A percentile compares a stretch with the other conserved stretches of the same genome.
Conservation (phyloP, 371 early-diverging fungal species). For the Phascolomyces articulosus region DNA sequence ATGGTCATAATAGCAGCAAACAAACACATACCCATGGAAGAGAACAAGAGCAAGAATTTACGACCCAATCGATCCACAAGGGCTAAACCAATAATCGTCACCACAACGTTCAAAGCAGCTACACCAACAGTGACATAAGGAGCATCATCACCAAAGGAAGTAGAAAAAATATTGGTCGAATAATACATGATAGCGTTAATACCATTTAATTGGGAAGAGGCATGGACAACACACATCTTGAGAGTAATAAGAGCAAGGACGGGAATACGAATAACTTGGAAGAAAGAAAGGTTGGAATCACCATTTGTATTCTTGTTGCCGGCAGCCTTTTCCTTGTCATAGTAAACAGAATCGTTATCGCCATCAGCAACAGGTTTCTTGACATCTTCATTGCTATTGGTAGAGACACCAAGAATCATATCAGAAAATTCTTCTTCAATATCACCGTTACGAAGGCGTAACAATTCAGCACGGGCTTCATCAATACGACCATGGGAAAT, state of each 20-base stretch:
- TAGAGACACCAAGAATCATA: conserved; percentile 50
- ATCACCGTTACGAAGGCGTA: conserved; percentile 63
- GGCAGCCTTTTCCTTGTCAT: conserved; percentile 10
- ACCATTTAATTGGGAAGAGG: conserved; percentile 61
- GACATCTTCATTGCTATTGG: conserved; percentile 19
- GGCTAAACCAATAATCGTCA: conserved; percentile 48
- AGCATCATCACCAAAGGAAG: conserved; percentile 37
- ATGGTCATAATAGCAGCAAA: conserved; percentile 42
- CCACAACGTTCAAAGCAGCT: conserved; percentile 52
- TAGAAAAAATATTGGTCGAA: conserved; percentile 48
- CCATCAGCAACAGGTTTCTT: conserved; percentile 16
- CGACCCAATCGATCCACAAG: conserved; percentile 70
- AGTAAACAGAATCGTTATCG: conserved; percentile 24
- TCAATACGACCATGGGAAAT: conserved; percentile 59
- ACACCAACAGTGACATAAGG: conserved; percentile 48
- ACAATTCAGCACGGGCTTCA: conserved; percentile 61
- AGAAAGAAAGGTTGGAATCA: conserved; percentile 34
- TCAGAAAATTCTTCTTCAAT: conserved; percentile 66
- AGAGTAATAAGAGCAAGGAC: conserved; percentile 31
- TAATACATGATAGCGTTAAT: conserved; percentile 73
- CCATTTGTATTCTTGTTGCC: neutral
- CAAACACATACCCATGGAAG: conserved; percentile 52
- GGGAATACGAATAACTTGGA: conserved; percentile 38
- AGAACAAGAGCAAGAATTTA: conserved; percentile 57
- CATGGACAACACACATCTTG: conserved; percentile 65